Evolutionary conservation across 345 rosid species (phyloP).

Genomic region (Eucalyptus curtisii): DNA sequence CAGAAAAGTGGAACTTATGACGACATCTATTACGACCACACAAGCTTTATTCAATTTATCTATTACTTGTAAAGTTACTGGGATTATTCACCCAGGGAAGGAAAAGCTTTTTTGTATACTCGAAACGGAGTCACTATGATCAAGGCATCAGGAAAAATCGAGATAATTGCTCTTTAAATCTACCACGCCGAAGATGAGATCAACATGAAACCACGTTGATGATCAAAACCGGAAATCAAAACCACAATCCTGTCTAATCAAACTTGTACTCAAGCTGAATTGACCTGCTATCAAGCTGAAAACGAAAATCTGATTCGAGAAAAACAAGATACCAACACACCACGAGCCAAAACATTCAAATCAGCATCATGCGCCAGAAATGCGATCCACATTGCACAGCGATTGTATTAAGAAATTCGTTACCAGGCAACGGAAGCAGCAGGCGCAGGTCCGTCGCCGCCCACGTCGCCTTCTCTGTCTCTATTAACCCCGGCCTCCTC

Average conservation of each 20-base stretch:
- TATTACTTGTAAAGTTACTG: background rate
- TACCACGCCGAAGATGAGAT: background rate
- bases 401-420: background rate
- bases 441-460: conserved; percentile 4
- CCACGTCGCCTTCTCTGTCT: conserved; percentile 15
- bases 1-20: background rate
- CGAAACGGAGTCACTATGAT: background rate
- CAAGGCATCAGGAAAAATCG: background rate
- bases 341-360: background rate
- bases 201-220: background rate
- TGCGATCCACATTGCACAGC: background rate
- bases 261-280: background rate
- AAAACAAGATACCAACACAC: background rate
- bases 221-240: background rate
- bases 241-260: background rate
- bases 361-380: background rate
- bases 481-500: conserved; percentile 12
- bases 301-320: background rate
- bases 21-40: background rate
- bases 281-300: background rate
- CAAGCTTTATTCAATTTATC: background rate
- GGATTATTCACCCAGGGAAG: background rate
- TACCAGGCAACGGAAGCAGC: background rate
- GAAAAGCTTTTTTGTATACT: background rate
- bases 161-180: background rate